Conservation (phyloP, 192 early-diverging fungal species). For the Lobosporangium transversale region DNA sequence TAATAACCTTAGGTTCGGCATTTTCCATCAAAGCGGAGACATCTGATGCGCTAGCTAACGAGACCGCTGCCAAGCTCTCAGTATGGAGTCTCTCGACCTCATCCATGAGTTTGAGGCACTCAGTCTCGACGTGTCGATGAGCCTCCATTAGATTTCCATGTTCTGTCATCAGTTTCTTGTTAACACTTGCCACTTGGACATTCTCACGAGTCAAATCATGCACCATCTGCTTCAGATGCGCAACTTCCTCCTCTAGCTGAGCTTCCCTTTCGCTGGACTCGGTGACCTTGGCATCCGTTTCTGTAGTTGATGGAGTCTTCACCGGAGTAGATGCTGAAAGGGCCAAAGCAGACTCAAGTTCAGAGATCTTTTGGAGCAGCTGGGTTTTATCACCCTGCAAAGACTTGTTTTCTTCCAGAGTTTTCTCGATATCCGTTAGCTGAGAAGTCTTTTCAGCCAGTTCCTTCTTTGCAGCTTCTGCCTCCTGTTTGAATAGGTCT, state of each 20-base stretch:
- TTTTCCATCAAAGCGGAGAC: background rate
- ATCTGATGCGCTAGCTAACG: background rate
- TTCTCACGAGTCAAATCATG: slow-evolving; percentile 61
- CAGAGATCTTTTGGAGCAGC: slow-evolving; percentile 52
- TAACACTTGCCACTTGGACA: slow-evolving; percentile 58
- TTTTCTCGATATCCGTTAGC: slow-evolving; percentile 10
- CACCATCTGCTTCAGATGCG: slow-evolving; percentile 51
- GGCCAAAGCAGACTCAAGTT: slow-evolving; percentile 23
- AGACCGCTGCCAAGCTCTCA: slow-evolving; percentile 54
- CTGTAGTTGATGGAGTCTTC: slow-evolving; percentile 1
- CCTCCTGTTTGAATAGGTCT: slow-evolving; percentile 44
- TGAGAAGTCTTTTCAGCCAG: slow-evolving; percentile 13
- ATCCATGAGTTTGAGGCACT: slow-evolving; percentile 77
- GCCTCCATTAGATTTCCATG: slow-evolving; percentile 66
- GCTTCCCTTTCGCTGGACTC: no score
- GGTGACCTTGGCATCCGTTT: slow-evolving; percentile 6
- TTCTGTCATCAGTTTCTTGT: slow-evolving; percentile 61
- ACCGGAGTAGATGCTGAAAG: slow-evolving; percentile 18
- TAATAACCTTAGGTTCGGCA: background rate
- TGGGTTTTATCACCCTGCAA: slow-evolving; percentile 51
- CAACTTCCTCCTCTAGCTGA: slow-evolving; percentile 55
- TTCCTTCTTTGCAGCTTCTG: slow-evolving; percentile 10
- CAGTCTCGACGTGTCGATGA: slow-evolving; percentile 74
- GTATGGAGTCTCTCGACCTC: slow-evolving; percentile 77
- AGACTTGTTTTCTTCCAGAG: slow-evolving; percentile 21